phyloP scores from a whole-genome alignment of 108 stramenopile species.

The Cyclotella cryptica region DNA sequence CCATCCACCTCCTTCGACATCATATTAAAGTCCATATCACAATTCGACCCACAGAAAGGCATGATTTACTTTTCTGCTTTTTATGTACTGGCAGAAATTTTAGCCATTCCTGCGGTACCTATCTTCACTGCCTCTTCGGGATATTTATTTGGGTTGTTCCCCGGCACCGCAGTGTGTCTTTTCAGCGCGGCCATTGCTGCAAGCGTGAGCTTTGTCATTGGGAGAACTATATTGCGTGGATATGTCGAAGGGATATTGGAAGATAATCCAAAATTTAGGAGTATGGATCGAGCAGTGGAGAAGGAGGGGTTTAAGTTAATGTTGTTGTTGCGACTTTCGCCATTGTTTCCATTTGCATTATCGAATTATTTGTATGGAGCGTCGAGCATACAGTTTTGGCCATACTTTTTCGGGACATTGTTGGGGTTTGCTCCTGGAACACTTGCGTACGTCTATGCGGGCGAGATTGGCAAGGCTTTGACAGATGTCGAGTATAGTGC shows the following conservation, averaged over 20 bases:
- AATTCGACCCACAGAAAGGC: constrained; percentile 34
- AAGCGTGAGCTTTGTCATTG: constrained; percentile 76
- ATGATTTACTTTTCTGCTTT: constrained; percentile 46
- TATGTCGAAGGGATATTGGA: constrained; percentile 69
- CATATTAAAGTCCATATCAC: constrained; percentile 35
- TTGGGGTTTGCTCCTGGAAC: constrained; percentile 86
- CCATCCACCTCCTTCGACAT: constrained; percentile 41
- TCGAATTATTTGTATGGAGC: constrained; percentile 93
- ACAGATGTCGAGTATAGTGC: constrained; percentile 46
- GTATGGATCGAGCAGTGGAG: constrained; percentile 87
- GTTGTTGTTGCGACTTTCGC: constrained; percentile 83
- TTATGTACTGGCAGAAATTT: constrained; percentile 77
- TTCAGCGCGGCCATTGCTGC: constrained; percentile 78
- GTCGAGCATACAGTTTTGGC: constrained; percentile 70
- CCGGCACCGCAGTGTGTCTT: constrained; percentile 82
- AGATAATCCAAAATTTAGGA: constrained; percentile 74
- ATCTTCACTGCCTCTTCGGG: constrained; percentile 85
- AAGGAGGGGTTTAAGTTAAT: constrained; percentile 91
- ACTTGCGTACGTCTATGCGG: constrained; percentile 82
- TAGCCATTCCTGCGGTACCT: constrained; percentile 87
- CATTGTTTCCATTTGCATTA: constrained; percentile 92
- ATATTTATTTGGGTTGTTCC: constrained; percentile 83
- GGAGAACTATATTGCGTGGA: constrained; percentile 74
- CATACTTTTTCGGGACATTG: constrained; percentile 77
- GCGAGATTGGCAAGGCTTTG: constrained; percentile 71